Evolutionary conservation across 495 filamentous ascomycete species (phyloP).

Genomic region (Penicillium mononematosum): DNA sequence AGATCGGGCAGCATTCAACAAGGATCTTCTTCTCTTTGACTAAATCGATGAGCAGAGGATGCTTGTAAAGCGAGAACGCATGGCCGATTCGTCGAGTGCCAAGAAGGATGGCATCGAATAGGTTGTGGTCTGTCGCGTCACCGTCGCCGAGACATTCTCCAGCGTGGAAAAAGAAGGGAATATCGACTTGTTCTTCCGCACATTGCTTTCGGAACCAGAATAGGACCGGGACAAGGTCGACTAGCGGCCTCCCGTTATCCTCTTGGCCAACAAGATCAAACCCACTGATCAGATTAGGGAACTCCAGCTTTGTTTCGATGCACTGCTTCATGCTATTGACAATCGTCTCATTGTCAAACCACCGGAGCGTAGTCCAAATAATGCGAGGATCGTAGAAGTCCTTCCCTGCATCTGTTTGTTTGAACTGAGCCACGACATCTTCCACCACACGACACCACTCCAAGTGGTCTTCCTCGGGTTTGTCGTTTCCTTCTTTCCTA

Average conservation of each 20-base stretch:
- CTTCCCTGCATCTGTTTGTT: slow-evolving; percentile 64
- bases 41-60: slow-evolving; percentile 83
- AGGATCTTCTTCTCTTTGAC: slow-evolving; percentile 85
- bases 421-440: slow-evolving; percentile 78
- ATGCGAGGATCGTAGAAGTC: slow-evolving; percentile 81
- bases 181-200: slow-evolving; percentile 69
- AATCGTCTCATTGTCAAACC: slow-evolving; percentile 60
- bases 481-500: slow-evolving; percentile 55
- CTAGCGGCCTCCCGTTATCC: slow-evolving; percentile 70
- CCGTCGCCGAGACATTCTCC: slow-evolving; percentile 82
- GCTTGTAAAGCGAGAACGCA: slow-evolving; percentile 83
- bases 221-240: slow-evolving; percentile 74
- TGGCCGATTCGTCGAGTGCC: slow-evolving; percentile 88
- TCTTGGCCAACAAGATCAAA: slow-evolving; percentile 90
- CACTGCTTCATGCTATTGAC: slow-evolving; percentile 81
- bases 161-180: slow-evolving; percentile 97
- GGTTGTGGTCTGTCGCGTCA: slow-evolving; percentile 71
- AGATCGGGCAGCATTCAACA: slow-evolving; percentile 83
- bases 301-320: slow-evolving; percentile 73
- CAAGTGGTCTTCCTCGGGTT: slow-evolving; percentile 58
- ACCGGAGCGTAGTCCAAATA: slow-evolving; percentile 80
- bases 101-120: slow-evolving; percentile 86
- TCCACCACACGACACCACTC: slow-evolving; percentile 68
- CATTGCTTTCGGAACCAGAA: slow-evolving; percentile 93
- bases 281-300: slow-evolving; percentile 77